These are phyloP conservation scores for Elsinoe necatrix DNA, from an alignment of 2,329 filamentous ascomycete genomes.

Conservation along the genomic window DNA sequence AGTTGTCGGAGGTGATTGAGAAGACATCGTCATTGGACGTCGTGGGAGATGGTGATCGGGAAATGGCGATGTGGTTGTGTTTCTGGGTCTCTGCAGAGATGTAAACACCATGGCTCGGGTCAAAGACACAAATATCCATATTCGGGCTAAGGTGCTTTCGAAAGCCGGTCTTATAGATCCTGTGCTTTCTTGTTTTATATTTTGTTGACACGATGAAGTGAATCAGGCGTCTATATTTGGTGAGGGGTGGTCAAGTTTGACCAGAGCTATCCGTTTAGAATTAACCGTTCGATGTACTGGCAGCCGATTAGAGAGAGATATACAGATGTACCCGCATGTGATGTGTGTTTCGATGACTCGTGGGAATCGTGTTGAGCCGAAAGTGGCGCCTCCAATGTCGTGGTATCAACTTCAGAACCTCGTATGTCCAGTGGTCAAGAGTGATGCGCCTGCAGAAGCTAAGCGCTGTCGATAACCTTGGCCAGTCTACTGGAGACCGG, in stretches of 20 bases:
- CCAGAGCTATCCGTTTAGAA: conserved; percentile 18
- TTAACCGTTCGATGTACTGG: conserved; percentile 17
- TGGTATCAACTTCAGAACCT: background rate
- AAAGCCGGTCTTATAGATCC: conserved; percentile 7
- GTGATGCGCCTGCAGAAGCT: conserved; percentile 1
- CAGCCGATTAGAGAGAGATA: conserved; percentile 12
- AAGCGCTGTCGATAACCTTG: background rate
- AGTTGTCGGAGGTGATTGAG: conserved; percentile 13
- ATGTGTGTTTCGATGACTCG: conserved; percentile 1
- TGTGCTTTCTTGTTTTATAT: conserved; percentile 3
- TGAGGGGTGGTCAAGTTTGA: conserved; percentile 12
- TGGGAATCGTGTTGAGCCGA: background rate
- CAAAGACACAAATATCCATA: conserved; percentile 14
- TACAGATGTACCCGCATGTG: conserved; percentile 5
- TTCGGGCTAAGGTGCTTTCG: background rate
- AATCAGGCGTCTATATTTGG: conserved; percentile 10
- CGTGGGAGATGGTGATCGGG: conserved; percentile 2
- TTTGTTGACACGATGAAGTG: background rate
- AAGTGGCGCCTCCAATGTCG: background rate
- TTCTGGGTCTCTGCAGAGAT: conserved; percentile 1
- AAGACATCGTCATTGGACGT: conserved; percentile 5
- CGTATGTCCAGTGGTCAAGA: background rate
- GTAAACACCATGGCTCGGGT: conserved; percentile 15
- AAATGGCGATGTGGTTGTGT: conserved; percentile 11
- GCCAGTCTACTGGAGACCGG: conserved; percentile 15